phyloP scores from a whole-genome alignment of 2,329 filamentous ascomycete species.

The Ilyonectria mors-panacis region DNA sequence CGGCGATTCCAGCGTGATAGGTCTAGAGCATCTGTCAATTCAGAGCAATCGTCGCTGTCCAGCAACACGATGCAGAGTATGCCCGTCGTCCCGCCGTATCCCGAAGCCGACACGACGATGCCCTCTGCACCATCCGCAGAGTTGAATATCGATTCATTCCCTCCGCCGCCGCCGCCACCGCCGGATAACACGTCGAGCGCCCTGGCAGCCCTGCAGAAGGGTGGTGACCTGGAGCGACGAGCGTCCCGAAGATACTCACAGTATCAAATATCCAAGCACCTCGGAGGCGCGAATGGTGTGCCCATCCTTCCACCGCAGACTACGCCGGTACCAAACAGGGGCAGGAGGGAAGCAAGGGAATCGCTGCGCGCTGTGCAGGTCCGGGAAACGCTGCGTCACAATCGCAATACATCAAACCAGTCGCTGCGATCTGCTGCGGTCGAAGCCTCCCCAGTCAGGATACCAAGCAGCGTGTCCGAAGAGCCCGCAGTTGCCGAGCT shows the following conservation, averaged over 20 bases:
- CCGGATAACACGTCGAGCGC: conserved; percentile 88
- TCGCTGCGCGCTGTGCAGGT: conserved; percentile 80
- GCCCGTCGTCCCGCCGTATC: conserved; percentile 81
- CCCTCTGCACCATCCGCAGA: conserved; percentile 59
- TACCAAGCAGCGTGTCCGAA: conserved; percentile 75
- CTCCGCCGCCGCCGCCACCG: conserved; percentile 78
- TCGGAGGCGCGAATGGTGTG: conserved; percentile 86
- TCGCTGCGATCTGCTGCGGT: conserved; percentile 54
- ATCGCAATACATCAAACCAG: conserved; percentile 63
- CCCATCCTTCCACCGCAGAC: conserved; percentile 89
- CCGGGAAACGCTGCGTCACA: conserved; percentile 66
- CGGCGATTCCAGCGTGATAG: conserved; percentile 68
- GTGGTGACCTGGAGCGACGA: conserved; percentile 91
- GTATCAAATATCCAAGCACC: conserved; percentile 96
- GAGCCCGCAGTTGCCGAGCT: conserved; percentile 57
- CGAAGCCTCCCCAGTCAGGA: conserved; percentile 75
- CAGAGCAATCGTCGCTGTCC: conserved; percentile 78
- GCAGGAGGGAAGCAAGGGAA: conserved; percentile 83
- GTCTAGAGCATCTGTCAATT: conserved; percentile 64
- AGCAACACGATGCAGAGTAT: conserved; percentile 83
- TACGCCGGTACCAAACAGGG: conserved; percentile 87
- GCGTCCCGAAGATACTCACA: conserved; percentile 95
- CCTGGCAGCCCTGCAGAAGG: conserved; percentile 89
- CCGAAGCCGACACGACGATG: conserved; percentile 70
- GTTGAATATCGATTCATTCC: conserved; percentile 76